Evolutionary conservation across 2,329 filamentous ascomycete species (phyloP), one percentile per base, ranked within the genome.

Genomic region (Colletotrichum sp.): DNA sequence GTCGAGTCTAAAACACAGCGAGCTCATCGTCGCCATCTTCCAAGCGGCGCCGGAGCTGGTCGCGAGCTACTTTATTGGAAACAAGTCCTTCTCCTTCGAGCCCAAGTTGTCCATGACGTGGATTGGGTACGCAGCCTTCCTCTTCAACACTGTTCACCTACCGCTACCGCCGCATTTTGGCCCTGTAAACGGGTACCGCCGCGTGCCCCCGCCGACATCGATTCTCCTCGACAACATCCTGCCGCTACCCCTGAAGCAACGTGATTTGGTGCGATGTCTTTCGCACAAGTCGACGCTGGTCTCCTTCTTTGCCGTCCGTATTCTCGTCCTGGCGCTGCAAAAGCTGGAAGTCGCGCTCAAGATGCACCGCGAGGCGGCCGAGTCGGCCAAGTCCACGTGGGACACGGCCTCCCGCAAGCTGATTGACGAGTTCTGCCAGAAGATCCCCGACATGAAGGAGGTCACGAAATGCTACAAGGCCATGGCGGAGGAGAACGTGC

Each of bases 81-180:
- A 95, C 81, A 93, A 91, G 76, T 91, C 93, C 70, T 97, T 99
- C 80, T 92, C 93, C 0, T 95, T 98, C 77, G 96, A 99, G 57
- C 96, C 97, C 0, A 99, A 98, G 82, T 89, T 98, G 7, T 97
- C 96, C 5, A 93, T 96, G 60, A 97, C 96, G 0, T 99, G 97
- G 97, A 94, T 99, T 79, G 96, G 96, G 57, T 98, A 98, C 82
- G 95, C 96, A 0, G 93, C 96, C 0, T 95, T 99, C 77, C 86
- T 99, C 7, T 98, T 98, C 84, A 94, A 94, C 76, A 92, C 93
- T 2, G 92, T 98, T 61, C 91, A 93, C 73, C 87, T 98, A 43
- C 92, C 93, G 2, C 87, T 98, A 3, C 96, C 96, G 3, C 82
- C 87, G 30, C 91, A 90, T 76, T 95, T 96, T 81, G 95, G 95